phyloP scores from a whole-genome alignment of 2,329 filamentous ascomycete species.

The Epichloe bromicola region DNA sequence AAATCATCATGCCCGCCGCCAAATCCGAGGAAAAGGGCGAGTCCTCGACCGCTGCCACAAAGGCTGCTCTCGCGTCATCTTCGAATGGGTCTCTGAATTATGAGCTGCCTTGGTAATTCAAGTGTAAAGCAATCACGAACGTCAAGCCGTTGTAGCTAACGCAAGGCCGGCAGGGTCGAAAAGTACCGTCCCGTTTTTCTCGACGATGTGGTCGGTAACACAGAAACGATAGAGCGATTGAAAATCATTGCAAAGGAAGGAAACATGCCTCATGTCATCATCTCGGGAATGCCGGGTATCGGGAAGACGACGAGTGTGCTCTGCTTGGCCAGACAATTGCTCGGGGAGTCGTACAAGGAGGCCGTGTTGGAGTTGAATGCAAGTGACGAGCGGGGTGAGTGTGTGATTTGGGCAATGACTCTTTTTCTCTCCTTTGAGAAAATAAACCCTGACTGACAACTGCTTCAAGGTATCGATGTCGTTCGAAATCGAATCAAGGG shows the following conservation, averaged over 20 bases:
- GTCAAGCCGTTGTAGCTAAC: not conserved
- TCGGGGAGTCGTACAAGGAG: constrained; percentile 93
- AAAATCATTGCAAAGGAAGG: constrained; percentile 98
- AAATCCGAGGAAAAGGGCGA: constrained; percentile 43
- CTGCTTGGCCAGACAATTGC: constrained; percentile 79
- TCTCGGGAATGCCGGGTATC: constrained; percentile 98
- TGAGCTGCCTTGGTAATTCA: constrained; percentile 61
- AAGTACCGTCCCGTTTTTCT: constrained; percentile 94
- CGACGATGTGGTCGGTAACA: constrained; percentile 95
- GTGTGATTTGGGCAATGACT: not conserved
- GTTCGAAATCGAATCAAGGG: constrained; percentile 96
- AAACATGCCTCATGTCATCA: constrained; percentile 98
- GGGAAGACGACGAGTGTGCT: constrained; percentile 95
- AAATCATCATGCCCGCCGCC: constrained; percentile 37
- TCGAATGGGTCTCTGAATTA: constrained; percentile 44
- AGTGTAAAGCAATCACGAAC: not conserved
- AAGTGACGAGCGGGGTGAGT: constrained; percentile 73
- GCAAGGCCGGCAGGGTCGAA: constrained; percentile 59
- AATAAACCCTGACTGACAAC: not conserved
- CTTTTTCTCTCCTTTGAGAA: not conserved
- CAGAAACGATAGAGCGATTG: constrained; percentile 89
- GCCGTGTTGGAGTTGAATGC: constrained; percentile 94
- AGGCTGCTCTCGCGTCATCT: constrained; percentile 38
- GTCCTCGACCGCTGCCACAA: constrained; percentile 46
- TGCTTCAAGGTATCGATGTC: constrained; percentile 68